These are phyloP conservation scores for Phytophthora lateralis DNA, from an alignment of 352 stramenopile genomes.

Conservation along the genomic window DNA sequence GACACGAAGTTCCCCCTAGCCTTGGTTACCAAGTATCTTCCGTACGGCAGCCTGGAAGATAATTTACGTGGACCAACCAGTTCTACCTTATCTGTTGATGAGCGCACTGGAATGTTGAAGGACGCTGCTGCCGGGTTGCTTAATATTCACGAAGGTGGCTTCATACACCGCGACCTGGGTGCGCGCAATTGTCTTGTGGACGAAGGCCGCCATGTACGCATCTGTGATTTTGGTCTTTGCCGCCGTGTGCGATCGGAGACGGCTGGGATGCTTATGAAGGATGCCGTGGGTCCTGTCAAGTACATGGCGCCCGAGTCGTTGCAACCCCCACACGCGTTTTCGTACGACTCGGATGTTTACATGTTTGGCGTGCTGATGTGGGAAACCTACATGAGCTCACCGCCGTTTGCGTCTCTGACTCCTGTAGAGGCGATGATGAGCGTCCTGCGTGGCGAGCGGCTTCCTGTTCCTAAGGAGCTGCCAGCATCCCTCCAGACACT, in stretches of 20 bases:
- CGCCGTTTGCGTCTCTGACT: slow-evolving; percentile 61
- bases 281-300: slow-evolving; percentile 74
- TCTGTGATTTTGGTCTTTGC: slow-evolving; percentile 84
- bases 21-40: slow-evolving; percentile 78
- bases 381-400: slow-evolving; percentile 67
- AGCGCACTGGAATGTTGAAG: slow-evolving; percentile 72
- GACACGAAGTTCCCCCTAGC: slow-evolving; percentile 68
- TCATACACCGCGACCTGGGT: slow-evolving; percentile 83
- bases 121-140: slow-evolving; percentile 73
- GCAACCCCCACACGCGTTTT: slow-evolving; percentile 74
- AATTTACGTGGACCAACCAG: slow-evolving; percentile 53
- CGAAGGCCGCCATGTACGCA: slow-evolving; percentile 60
- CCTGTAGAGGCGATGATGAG: slow-evolving; percentile 68
- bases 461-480: slow-evolving; percentile 50
- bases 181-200: slow-evolving; percentile 83
- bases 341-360: slow-evolving; percentile 78
- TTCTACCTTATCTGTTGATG: slow-evolving; percentile 28
- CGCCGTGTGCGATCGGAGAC: slow-evolving; percentile 59
- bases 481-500: slow-evolving; percentile 54
- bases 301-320: slow-evolving; percentile 88
- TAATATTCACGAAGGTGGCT: slow-evolving; percentile 88
- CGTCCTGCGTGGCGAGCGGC: slow-evolving; percentile 64
- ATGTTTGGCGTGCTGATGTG: slow-evolving; percentile 89
- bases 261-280: slow-evolving; percentile 64
- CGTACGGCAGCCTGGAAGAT: slow-evolving; percentile 74